Evolutionary conservation across 345 rosid genomes (phyloP), one percentile per base, ranked within the genome.

Genomic region (Citrus australasica): DNA sequence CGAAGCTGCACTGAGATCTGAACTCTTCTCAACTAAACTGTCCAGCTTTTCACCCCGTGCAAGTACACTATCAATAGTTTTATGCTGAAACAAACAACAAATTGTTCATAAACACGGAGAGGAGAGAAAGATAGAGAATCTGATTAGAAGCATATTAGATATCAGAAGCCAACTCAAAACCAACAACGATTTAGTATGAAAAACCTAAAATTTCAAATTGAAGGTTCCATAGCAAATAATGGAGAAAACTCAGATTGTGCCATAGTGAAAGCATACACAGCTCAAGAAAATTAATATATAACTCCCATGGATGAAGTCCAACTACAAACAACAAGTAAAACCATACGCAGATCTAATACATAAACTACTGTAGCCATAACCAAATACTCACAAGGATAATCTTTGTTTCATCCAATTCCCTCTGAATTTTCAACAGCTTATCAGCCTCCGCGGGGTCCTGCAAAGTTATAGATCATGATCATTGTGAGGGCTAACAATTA

Each of bases 371-470:
- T 7, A 69, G 37, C 37, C 24, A 71, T 16, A 24, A 66, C 17
- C 53, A 7, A 27, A 69, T 25, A 87, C 98, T 90, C 87, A 97
- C 98, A 69, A 97, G 98, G 82, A 97, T 93, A 82, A 97, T 94
- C 86, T 97, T 97, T 9, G 99, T 97, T 82, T 97, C 98, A 80
- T 97, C 98, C 91, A 97, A 89, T 82, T 94, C 98, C 88, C 96
- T 92, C 84, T 94, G 99, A 80, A 94, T 97, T 88, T 89, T 97
- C 91, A 97, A 78, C 83, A 94, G 87, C 83, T 94, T 97, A 82
- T 93, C 99, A 7, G 99, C 99, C 85, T 96, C 99, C 16, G 95
- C 97, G 79, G 98, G 99, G 82, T 96, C 98, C 99, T 96, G 89
- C 79, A 77, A 80, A 69, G 79, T 33, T 24, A 69, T 64, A 64